phyloP scores from a whole-genome alignment of 768 basidiomycete species.

The Candolleomyces eurysporus region DNA sequence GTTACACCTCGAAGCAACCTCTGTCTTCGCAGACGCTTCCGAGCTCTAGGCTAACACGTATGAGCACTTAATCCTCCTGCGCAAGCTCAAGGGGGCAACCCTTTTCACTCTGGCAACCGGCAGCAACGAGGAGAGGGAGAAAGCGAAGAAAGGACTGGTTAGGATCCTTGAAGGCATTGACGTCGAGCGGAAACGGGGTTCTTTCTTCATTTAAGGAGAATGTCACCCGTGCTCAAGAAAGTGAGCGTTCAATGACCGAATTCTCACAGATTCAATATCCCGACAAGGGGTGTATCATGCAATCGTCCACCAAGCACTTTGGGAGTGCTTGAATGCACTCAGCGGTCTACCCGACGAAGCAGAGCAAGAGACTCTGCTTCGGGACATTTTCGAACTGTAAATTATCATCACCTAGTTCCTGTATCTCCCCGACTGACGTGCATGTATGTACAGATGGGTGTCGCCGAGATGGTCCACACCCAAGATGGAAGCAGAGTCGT shows the following conservation, averaged over 20 bases:
- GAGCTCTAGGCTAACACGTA: constrained; percentile 86
- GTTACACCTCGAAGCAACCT: constrained; percentile 78
- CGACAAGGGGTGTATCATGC: too few species aligned
- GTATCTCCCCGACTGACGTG: too few species aligned
- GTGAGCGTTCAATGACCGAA: too few species aligned
- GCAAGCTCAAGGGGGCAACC: constrained; percentile 83
- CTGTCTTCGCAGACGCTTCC: constrained; percentile 83
- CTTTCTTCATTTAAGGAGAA: too few species aligned
- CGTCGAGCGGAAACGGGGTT: too few species aligned
- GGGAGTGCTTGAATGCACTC: constrained; percentile 77
- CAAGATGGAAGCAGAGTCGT: constrained; percentile 86
- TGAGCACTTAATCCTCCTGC: constrained; percentile 75
- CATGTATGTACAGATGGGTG: constrained; percentile 68
- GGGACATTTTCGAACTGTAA: constrained; percentile 81
- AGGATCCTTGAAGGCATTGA: too few species aligned
- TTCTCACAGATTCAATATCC: too few species aligned
- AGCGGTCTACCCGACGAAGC: too few species aligned
- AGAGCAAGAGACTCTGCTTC: too few species aligned
- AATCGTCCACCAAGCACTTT: constrained; percentile 82
- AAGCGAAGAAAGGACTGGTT: too few species aligned
- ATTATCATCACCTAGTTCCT: constrained; percentile 10
- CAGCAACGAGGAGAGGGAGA: too few species aligned
- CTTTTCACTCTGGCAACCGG: constrained; percentile 60
- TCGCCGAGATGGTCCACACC: constrained; percentile 94
- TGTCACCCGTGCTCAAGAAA: too few species aligned